Evolutionary conservation across 2,329 filamentous ascomycete species (phyloP), one percentile per base, ranked within the genome.

Genomic region (Aspergillus sp.): DNA sequence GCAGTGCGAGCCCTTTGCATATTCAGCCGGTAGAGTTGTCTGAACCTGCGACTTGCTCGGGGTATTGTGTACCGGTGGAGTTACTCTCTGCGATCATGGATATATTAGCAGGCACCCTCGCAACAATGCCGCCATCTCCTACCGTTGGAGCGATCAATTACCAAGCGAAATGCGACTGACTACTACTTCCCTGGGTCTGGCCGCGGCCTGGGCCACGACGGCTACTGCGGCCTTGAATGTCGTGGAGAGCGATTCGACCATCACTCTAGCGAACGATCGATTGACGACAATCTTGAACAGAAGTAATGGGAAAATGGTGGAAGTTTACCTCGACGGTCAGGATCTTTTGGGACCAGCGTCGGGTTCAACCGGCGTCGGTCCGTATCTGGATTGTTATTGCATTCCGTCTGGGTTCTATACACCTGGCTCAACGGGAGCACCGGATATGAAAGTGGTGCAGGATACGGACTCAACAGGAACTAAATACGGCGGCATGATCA

Each of bases 381-480:
- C 73, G 1, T 77, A 78, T 45, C 66, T 79, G 4, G 75, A 80
- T 50, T 80, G 75, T 49, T 75, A 78, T 52, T 80, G 75, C 47
- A 72, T 63, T 0, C 72, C 73, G 1, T 64, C 61, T 0, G 75
- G 75, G 0, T 70, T 69, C 45, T 80, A 74, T 57, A 78, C 73
- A 0, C 72, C 75, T 0, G 74, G 74, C 0, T 58, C 57, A 4
- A 67, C 65, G 5, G 19, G 19, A 4, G 60, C 54, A 4, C 65
- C 71, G 1, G 61, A 53, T 2, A 74, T 71, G 43, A 53, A 68
- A 36, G 58, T 77, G 5, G 67, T 73, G 39, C 58, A 65, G 12
- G 72, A 71, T 10, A 61, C 54, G 6, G 72, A 77, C 50, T 59
- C 59, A 1, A 62, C 60, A 0, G 67, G 68, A 1, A 69, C 64